A percentile compares a stretch with the other conserved stretches of the same genome.
Evolutionary conservation across 1,284 basidiomycete genomes (phyloP).

Genomic region (Ustilago cynodontis): DNA sequence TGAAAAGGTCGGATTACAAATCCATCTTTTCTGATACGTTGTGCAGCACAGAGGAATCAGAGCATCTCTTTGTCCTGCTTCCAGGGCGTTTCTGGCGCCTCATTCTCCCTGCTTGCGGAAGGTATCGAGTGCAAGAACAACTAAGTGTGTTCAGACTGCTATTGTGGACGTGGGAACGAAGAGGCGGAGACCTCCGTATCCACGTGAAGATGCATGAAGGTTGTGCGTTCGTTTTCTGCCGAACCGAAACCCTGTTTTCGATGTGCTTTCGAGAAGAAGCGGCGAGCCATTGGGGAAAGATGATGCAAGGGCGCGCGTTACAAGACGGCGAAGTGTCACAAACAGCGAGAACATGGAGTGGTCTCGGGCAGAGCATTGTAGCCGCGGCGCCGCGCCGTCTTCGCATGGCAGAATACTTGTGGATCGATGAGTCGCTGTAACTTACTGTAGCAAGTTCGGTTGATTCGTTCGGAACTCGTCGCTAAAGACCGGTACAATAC

Average conservation of each 20-base stretch:
- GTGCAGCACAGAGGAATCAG: too few relatives aligned
- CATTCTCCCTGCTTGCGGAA: too few relatives aligned
- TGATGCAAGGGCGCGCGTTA: neutral
- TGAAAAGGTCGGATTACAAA: slow-evolving; percentile 7
- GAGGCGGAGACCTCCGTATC: neutral
- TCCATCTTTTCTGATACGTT: neutral
- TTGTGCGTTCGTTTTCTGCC: neutral
- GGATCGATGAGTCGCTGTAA: neutral
- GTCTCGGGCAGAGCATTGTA: neutral
- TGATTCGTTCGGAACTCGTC: slow-evolving; percentile 1
- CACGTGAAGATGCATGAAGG: slow-evolving; percentile 1
- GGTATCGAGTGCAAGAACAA: neutral
- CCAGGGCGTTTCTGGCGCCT: too few relatives aligned
- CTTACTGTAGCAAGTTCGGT: neutral
- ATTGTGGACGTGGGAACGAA: neutral
- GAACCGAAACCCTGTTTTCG: neutral
- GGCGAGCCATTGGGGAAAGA: neutral
- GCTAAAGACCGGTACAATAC: neutral
- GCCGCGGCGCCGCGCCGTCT: neutral
- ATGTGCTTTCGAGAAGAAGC: slow-evolving; percentile 5
- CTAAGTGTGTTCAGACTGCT: neutral
- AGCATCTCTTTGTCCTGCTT: too few relatives aligned
- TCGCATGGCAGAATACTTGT: neutral
- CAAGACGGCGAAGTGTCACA: neutral
- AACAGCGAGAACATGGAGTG: too few relatives aligned